Base-by-base conservation (phyloP, 352 stramenopile species). In the Phytophthora uliginosa region DNA sequence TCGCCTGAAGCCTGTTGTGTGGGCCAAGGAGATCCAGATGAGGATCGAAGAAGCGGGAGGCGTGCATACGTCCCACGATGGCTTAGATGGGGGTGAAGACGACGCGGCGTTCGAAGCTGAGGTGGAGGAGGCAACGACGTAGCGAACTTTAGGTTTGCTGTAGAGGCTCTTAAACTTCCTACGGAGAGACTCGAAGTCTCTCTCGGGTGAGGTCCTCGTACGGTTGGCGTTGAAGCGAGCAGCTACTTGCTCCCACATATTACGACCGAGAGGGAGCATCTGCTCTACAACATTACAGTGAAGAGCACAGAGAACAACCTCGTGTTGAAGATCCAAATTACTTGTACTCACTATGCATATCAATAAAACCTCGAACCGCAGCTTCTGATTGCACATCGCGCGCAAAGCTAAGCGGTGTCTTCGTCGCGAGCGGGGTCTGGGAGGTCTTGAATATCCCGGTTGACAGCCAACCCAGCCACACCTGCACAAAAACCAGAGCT, bases 211-310 rank as follows among this genome's bases (percentile, higher is more conserved):
- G 7, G 4, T 8, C 12, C 58, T 34, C 1, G 22, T 47, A 5
- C 26, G 10, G 3, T 17, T 40, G 2, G 24, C 22, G 24, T 65
- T 65, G 24, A 47, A 65, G 24, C 18, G 18, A 8, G 10, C 18
- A 2, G 50, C 60, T 1, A 68, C 60, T 8, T 42, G 48, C 26
- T 68, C 22, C 50, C 51, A 54, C 50, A 59, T 58, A 2, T 54
- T 52, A 15, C 48, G 18, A 3, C 48, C 60, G 2, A 66, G 47
- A 3, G 59, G 59, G 5, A 66, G 2, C 6, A 57, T 45, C 12
- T 50, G 7, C 12, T 66, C 47, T 3, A n/a, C 28, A 6, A 58
- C 12, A 7, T 38, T 10, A 15, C 28, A 47, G 6, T 47, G 38
- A 47, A 13, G 38, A n/a, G 17, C 3, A n/a, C 36, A n/a, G 38